Percentiles rank a stretch among this genome's conserved stretches.
Evolutionary conservation across 805 yeast species (phyloP).

Genomic region (Kuraishia ogatae): DNA sequence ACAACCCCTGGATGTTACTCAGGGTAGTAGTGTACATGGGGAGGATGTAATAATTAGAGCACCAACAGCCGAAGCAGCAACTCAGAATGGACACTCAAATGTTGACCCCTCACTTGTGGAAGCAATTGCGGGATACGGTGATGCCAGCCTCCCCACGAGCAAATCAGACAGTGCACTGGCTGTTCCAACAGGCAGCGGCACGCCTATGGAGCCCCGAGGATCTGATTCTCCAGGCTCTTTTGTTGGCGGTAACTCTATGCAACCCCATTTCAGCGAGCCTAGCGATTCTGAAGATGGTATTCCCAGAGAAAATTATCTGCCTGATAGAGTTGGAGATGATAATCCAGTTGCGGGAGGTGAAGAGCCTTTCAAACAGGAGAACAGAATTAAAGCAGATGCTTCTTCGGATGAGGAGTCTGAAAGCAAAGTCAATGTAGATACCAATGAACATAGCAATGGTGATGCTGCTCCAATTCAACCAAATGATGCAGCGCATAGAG

Average conservation of each 20-base stretch:
- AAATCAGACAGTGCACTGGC: too few relatives aligned
- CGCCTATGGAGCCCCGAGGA: background rate
- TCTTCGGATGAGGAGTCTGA: too few relatives aligned
- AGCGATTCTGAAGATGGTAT: slow-evolving; percentile 24
- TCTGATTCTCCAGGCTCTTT: too few relatives aligned
- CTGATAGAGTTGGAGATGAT: background rate
- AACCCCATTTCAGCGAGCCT: slow-evolving; percentile 31
- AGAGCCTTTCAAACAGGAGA: too few relatives aligned
- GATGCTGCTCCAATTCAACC: background rate
- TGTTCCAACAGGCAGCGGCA: too few relatives aligned
- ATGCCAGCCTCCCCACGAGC: background rate
- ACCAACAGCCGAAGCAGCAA: background rate
- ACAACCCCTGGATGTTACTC: background rate
- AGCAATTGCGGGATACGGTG: background rate
- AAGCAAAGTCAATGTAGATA: too few relatives aligned
- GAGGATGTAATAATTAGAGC: background rate
- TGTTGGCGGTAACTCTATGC: slow-evolving; percentile 10
- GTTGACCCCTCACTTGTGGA: background rate
- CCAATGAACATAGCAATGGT: too few relatives aligned
- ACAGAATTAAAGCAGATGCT: too few relatives aligned
- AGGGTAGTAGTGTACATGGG: background rate
- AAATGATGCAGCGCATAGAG: slow-evolving; percentile 10
- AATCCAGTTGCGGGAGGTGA: too few relatives aligned
- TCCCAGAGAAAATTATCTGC: slow-evolving; percentile 2
- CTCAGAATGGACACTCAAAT: background rate